Conservation (phyloP, 352 stramenopile species). For the Pythium aquatile region DNA sequence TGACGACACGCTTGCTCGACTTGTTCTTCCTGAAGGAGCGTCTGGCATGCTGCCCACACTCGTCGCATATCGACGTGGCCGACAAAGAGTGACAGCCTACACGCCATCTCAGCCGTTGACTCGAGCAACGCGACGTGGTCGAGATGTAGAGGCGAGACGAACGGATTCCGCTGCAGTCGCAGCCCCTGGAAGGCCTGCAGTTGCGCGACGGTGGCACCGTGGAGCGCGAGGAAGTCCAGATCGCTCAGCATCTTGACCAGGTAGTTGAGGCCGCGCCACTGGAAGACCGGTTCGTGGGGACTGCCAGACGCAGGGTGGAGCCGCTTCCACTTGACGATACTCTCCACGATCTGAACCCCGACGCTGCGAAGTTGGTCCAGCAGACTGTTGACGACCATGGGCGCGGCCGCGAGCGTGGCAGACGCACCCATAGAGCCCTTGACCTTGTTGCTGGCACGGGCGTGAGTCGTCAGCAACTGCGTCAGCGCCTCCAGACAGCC, state of each 20-base stretch:
- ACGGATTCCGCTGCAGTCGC: conserved; percentile 63
- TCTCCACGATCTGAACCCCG: conserved; percentile 67
- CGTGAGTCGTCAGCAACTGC: conserved; percentile 48
- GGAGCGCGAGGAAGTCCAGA: conserved; percentile 50
- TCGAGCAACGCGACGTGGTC: conserved; percentile 54
- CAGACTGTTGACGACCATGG: conserved; percentile 63
- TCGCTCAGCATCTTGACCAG: conserved; percentile 76
- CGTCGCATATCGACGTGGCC: conserved; percentile 56
- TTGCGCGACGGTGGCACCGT: conserved; percentile 23
- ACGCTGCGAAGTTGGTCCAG: conserved; percentile 61
- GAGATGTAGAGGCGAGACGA: conserved; percentile 55
- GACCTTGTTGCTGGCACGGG: conserved; percentile 19
- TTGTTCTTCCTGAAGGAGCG: conserved; percentile 46
- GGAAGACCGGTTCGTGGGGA: conserved; percentile 39
- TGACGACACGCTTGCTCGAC: conserved; percentile 16
- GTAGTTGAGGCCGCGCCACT: conserved; percentile 78
- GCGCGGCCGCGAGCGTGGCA: conserved; percentile 35
- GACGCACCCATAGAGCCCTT: conserved; percentile 11
- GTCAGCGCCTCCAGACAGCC: conserved; percentile 73
- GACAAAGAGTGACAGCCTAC: conserved; percentile 41
- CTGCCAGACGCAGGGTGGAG: conserved; percentile 8
- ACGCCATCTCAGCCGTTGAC: conserved; percentile 22
- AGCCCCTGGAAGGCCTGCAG: conserved; percentile 46
- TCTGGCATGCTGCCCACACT: conserved; percentile 49
- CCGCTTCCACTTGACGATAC: conserved; percentile 56